Percentiles rank a stretch among this genome's conserved stretches.
These are phyloP conservation scores for Phytophthora pinifolia DNA, from an alignment of 352 stramenopile species.

Conservation along the genomic window DNA sequence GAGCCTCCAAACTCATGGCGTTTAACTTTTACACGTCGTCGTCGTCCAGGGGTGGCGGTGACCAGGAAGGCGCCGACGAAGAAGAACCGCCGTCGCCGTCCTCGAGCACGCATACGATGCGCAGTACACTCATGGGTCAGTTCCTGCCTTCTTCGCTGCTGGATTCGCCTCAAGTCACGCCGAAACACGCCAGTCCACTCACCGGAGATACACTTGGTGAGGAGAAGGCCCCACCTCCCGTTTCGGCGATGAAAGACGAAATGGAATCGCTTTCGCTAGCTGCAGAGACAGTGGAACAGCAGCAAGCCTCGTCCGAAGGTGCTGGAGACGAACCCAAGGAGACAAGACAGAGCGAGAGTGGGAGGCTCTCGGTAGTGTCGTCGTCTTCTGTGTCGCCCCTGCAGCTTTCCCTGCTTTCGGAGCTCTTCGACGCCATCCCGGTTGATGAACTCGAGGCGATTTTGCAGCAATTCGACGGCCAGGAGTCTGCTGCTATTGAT, in stretches of 20 bases:
- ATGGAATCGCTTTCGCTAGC: conserved; percentile 43
- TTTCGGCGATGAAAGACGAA: conserved; percentile 16
- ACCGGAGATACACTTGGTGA: conserved; percentile 19
- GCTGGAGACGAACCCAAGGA: conserved; percentile 30
- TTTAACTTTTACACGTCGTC: conserved; percentile 65
- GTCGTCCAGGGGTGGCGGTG: conserved; percentile 25
- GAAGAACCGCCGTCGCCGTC: conserved; percentile 55
- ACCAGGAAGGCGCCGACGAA: conserved; percentile 35
- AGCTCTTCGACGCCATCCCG: conserved; percentile 73
- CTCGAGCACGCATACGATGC: conserved; percentile 58
- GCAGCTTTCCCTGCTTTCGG: conserved; percentile 62
- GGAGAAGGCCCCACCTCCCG: conserved; percentile 33
- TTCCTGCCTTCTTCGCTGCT: conserved; percentile 78
- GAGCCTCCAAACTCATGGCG: conserved; percentile 43
- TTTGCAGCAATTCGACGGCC: conserved; percentile 45
- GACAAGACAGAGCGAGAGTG: conserved; percentile 35
- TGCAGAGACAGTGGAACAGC: conserved; percentile 24
- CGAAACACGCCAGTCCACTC: conserved; percentile 44
- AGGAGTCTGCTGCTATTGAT: conserved; percentile 66
- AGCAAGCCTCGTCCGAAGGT: conserved; percentile 8
- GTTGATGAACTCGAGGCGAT: conserved; percentile 61
- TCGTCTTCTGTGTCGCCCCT: conserved; percentile 39
- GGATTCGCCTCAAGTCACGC: conserved; percentile 82
- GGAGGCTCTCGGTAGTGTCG: conserved; percentile 18
- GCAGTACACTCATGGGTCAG: conserved; percentile 75